phyloP scores from a whole-genome alignment of 1,139 yeast species.

The Torulaspora pretoriensis region DNA sequence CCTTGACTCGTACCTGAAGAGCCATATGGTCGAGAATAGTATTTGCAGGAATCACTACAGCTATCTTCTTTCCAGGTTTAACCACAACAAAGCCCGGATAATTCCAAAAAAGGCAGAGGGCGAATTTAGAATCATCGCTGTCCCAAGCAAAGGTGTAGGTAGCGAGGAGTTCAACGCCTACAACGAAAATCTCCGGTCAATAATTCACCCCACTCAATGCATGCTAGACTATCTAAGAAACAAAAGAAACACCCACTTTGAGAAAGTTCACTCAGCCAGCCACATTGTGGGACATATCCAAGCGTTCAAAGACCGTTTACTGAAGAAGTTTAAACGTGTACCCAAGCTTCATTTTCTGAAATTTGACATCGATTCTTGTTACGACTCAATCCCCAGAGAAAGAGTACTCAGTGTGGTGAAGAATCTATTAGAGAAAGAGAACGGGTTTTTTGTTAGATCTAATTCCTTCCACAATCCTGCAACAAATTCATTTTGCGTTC shows the following conservation, averaged over 20 bases:
- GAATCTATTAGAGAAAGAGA: conserved; percentile 18
- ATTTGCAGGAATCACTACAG: conserved; percentile 31
- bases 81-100: conserved; percentile 42
- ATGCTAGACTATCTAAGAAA: conserved; percentile 33
- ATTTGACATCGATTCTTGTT: conserved; percentile 77
- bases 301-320: conserved; percentile 32
- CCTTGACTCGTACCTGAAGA: conserved; percentile 40
- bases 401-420: conserved; percentile 39
- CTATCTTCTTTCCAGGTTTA: conserved; percentile 24
- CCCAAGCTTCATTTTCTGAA: conserved; percentile 54
- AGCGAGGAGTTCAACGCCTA: conserved; percentile 32
- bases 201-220: conserved; percentile 41
- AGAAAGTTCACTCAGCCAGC: conserved; percentile 35
- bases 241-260: conserved; percentile 23
- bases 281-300: conserved; percentile 37
- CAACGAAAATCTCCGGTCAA: conserved; percentile 30
- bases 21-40: conserved; percentile 34
- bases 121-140: conserved; percentile 57
- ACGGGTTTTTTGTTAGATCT: conserved; percentile 25
- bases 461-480: conserved; percentile 18
- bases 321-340: conserved; percentile 22
- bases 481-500: conserved; percentile 19
- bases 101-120: conserved; percentile 49
- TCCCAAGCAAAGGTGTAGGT: conserved; percentile 43
- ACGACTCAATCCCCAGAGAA: conserved; percentile 63